A percentile compares a stretch with the other conserved stretches of the same genome.
Evolutionary conservation across 192 early-diverging fungal species (phyloP).

Genomic region (Dissophora globulifera): DNA sequence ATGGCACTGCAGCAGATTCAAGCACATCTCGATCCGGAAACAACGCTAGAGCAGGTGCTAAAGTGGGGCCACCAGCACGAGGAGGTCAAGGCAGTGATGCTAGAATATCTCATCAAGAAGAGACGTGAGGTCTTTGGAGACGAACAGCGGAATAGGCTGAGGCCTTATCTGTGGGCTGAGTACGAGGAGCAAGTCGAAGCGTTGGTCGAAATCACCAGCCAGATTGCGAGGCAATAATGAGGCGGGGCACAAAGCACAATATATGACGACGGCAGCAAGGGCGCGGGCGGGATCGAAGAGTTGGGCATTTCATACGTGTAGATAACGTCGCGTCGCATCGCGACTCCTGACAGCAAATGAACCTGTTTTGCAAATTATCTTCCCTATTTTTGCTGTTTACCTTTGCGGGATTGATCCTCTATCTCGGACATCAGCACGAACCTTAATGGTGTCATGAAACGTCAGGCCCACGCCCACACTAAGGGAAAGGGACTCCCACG

Average conservation of each 20-base stretch:
- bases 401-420: too few species aligned
- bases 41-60: conserved; percentile 28
- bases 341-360: too few species aligned
- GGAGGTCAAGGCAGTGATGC: conserved; percentile 25
- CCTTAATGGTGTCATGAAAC: too few species aligned
- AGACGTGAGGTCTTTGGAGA: conserved; percentile 34
- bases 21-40: conserved; percentile 13
- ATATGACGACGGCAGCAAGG: too few species aligned
- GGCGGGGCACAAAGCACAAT: neutral
- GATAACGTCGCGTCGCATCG: too few species aligned
- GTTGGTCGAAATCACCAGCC: conserved; percentile 42
- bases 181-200: conserved; percentile 32
- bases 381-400: too few species aligned
- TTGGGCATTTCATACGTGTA: too few species aligned
- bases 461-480: too few species aligned
- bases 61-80: conserved; percentile 34
- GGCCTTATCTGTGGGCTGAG: conserved; percentile 41
- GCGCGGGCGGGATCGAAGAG: too few species aligned
- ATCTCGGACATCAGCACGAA: too few species aligned
- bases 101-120: conserved; percentile 33
- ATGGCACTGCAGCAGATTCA: conserved; percentile 16
- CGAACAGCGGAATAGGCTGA: conserved; percentile 19
- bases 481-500: too few species aligned
- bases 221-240: conserved; percentile 29
- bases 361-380: too few species aligned